Evolutionary conservation across 257 asterid genomes (phyloP).

Genomic region (Solanum virginianum): DNA sequence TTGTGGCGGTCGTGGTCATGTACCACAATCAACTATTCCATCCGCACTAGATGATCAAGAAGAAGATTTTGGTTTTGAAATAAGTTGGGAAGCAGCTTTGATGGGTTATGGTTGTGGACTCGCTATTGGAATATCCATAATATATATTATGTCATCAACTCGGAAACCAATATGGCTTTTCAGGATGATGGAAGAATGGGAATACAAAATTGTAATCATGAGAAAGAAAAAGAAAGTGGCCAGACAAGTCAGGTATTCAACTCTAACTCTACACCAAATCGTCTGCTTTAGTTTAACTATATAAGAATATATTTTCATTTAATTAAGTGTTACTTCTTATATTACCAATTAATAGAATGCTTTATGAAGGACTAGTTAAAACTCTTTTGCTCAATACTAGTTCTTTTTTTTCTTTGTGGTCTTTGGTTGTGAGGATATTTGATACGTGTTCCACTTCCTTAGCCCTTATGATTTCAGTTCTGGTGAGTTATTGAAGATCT

Average conservation of each 20-base stretch:
- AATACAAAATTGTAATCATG: background rate
- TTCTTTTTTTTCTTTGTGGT: background rate
- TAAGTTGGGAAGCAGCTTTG: background rate
- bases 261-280: background rate
- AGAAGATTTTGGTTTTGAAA: background rate
- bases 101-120: constrained; percentile 2
- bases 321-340: background rate
- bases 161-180: background rate
- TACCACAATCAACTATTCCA: background rate
- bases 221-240: background rate
- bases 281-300: background rate
- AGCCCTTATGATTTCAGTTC: background rate
- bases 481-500: background rate
- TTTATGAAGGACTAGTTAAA: background rate
- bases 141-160: background rate
- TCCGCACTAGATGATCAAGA: background rate
- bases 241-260: background rate
- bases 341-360: background rate
- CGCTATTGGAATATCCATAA: background rate
- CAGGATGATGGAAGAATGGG: background rate
- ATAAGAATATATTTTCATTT: background rate
- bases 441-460: background rate
- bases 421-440: background rate
- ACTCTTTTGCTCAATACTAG: background rate
- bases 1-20: background rate